These are phyloP conservation scores for Rhizophagus clarus DNA, from an alignment of 192 early-diverging fungal genomes.

Conservation along the genomic window DNA sequence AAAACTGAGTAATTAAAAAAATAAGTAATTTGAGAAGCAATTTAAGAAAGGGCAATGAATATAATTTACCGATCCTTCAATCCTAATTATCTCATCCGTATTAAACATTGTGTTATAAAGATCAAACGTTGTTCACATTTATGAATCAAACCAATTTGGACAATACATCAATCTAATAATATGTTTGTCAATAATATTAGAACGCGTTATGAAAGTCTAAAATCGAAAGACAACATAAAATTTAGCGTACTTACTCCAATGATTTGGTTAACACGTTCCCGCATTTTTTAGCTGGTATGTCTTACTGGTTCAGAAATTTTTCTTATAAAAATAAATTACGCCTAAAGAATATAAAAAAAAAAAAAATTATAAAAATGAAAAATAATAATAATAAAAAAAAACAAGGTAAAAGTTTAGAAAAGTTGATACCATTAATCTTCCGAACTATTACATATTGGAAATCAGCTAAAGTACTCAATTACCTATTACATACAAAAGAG, in stretches of 20 bases:
- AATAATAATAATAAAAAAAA: not conserved
- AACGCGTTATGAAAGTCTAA: not conserved
- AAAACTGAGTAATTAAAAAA: not conserved
- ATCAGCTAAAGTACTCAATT: slow-evolving; percentile 94
- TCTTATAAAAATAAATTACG: slow-evolving; percentile 83
- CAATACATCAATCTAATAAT: slow-evolving; percentile 78
- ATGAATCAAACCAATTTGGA: slow-evolving; percentile 87
- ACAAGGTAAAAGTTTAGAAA: not conserved
- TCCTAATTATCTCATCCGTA: slow-evolving; percentile 88
- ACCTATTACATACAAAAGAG: slow-evolving; percentile 94
- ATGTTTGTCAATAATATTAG: not conserved
- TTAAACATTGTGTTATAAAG: slow-evolving; percentile 94
- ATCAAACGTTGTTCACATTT: slow-evolving; percentile 97
- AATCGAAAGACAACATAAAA: not conserved
- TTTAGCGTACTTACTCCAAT: slow-evolving; percentile 59
- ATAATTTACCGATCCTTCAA: slow-evolving; percentile 70
- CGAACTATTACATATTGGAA: slow-evolving; percentile 91
- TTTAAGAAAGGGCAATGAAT: not conserved
- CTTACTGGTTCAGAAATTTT: slow-evolving; percentile 95
- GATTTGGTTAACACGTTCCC: slow-evolving; percentile 88
- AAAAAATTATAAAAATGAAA: not conserved
- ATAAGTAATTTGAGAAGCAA: not conserved
- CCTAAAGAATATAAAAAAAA: slow-evolving; percentile 40
- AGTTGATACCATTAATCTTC: slow-evolving; percentile 65
- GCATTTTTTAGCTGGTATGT: slow-evolving; percentile 88